Evolutionary conservation across 2,329 filamentous ascomycete species (phyloP).

Genomic region (Colletotrichum somersetense): DNA sequence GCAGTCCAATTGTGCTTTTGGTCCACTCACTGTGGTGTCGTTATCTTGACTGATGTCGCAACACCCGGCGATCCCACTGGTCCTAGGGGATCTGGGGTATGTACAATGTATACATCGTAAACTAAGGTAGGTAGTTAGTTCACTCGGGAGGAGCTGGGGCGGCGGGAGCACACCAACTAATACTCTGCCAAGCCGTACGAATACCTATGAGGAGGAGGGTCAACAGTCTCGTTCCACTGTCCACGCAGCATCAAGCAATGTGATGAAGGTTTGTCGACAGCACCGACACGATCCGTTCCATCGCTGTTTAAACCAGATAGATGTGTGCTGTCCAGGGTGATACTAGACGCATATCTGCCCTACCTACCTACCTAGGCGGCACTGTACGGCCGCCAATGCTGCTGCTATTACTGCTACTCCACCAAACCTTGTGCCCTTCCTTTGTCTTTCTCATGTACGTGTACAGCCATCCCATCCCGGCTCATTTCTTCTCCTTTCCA

Average conservation of each 20-base stretch:
- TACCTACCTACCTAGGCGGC: neutral
- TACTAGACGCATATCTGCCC: neutral
- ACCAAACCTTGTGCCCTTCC: neutral
- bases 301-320: neutral
- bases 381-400: neutral
- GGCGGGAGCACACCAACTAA: neutral
- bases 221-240: neutral
- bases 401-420: neutral
- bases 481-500: neutral
- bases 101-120: no score
- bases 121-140: no score
- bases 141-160: neutral
- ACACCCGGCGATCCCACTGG: constrained; percentile 5
- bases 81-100: constrained; percentile 1
- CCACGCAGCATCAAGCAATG: neutral
- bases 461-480: neutral
- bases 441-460: neutral
- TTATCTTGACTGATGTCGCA: constrained; percentile 24
- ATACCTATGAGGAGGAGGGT: neutral
- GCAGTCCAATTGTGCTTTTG: neutral
- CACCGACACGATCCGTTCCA: neutral
- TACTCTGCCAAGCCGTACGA: neutral
- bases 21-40: constrained; percentile 21
- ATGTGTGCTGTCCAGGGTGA: neutral
- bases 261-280: neutral